Evolutionary conservation across 352 stramenopile genomes (phyloP).

Genomic region (Phytophthora multivora): DNA sequence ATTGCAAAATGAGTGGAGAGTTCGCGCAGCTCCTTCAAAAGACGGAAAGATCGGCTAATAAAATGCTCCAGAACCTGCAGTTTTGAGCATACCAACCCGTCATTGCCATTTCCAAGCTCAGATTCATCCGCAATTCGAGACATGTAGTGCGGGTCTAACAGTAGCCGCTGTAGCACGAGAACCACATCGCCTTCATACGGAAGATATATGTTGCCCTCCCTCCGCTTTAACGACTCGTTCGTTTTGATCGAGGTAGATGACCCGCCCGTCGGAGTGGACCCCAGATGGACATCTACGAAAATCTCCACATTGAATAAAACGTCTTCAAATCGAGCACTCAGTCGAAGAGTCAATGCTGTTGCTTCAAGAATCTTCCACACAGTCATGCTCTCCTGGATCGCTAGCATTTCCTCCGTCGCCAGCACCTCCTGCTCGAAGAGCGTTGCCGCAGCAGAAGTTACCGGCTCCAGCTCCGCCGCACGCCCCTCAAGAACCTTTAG

Average conservation of each 20-base stretch:
- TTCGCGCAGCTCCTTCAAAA: constrained; percentile 60
- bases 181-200: constrained; percentile 50
- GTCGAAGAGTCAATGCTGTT: constrained; percentile 46
- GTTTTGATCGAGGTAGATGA: constrained; percentile 34
- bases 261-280: constrained; percentile 8
- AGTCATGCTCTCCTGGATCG: constrained; percentile 56
- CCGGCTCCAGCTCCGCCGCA: constrained; percentile 51
- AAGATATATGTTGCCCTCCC: constrained; percentile 43
- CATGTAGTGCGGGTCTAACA: constrained; percentile 50
- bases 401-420: constrained; percentile 52
- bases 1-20: constrained; percentile 62
- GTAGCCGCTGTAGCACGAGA: constrained; percentile 49
- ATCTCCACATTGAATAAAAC: constrained; percentile 53
- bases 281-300: constrained; percentile 40
- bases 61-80: constrained; percentile 57
- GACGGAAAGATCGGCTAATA: constrained; percentile 54
- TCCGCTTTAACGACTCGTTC: constrained; percentile 38
- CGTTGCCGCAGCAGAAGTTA: constrained; percentile 33
- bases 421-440: constrained; percentile 49
- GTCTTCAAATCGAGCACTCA: constrained; percentile 56
- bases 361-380: constrained; percentile 56
- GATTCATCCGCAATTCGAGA: constrained; percentile 36
- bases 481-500: constrained; percentile 61
- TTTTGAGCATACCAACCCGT: constrained; percentile 39
- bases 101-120: constrained; percentile 22